Base-by-base conservation (phyloP, 202 grass and related monocot genomes). In the Setaria italica region DNA sequence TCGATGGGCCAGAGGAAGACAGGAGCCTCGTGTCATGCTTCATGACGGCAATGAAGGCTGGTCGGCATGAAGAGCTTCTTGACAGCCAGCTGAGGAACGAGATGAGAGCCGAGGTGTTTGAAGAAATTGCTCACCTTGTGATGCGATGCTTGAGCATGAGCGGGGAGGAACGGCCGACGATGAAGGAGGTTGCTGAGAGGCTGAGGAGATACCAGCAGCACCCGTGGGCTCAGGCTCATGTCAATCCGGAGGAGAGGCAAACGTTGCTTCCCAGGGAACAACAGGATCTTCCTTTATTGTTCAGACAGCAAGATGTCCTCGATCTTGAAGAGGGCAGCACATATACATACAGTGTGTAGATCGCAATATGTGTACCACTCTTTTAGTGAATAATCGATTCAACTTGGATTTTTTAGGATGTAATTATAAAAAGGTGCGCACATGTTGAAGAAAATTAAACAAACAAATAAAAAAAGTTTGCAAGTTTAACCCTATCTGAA, bases 111-210 rank as follows among this genome's bases (percentile, higher is more conserved):
- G 92, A 94, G 56, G 43, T 84, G 25, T 74, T 97, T 0, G 39
- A 91, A 86, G 89, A 87, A 59, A 84, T 93, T 48, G 41, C 66
- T 2, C 71, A 90, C 15, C 79, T 97, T 0, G 55, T 88, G 6
- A 83, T 92, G 84, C 89, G 70, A 50, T 93, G 95, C 67, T 60
- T 94, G 68, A 90, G 58, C 65, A 77, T 94, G 60, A 90, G 35
- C 12, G 81, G 95, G 9, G 87, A 94, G 17, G 92, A 91, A 88
- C 72, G 95, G 14, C 95, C 95, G 1, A 80, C 54, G 2, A 94
- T 94, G 95, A 92, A 90, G 53, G 87, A 90, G 76, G 90, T 84
- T 6, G 90, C 90, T 0, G 87, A 97, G 11, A 88, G 56, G 70
- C 66, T 86, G 6, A 94, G 92, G 84, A 94, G 84, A 86, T 85